Percentiles rank a stretch among this genome's conserved stretches.
Evolutionary conservation across 2,329 filamentous ascomycete species (phyloP).

Genomic region (Exophiala phaeomuriformis): DNA sequence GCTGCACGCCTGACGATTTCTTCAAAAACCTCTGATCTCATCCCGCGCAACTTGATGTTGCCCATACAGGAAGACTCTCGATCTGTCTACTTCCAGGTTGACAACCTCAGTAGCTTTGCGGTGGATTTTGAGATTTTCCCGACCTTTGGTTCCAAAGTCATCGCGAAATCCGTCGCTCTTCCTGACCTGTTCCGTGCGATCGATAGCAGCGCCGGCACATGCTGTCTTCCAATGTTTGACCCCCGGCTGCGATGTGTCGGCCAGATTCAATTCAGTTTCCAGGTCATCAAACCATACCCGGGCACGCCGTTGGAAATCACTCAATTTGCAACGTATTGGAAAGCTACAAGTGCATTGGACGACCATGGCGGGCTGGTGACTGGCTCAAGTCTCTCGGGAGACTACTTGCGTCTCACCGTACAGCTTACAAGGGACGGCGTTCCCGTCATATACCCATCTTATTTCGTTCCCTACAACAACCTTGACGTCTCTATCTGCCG

Average conservation of each 20-base stretch:
- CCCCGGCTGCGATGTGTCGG: slow-evolving; percentile 85
- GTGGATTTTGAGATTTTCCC: slow-evolving; percentile 98
- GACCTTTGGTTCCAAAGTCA: slow-evolving; percentile 94
- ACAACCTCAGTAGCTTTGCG: slow-evolving; percentile 84
- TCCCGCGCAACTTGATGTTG: slow-evolving; percentile 89
- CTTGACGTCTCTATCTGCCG: slow-evolving; percentile 77
- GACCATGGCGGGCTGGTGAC: slow-evolving; percentile 83
- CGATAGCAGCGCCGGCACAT: slow-evolving; percentile 67
- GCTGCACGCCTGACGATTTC: slow-evolving; percentile 92
- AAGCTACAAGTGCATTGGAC: slow-evolving; percentile 88
- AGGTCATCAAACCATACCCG: slow-evolving; percentile 93
- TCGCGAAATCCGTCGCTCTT: slow-evolving; percentile 88
- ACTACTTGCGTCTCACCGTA: slow-evolving; percentile 85
- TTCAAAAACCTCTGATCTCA: slow-evolving; percentile 89
- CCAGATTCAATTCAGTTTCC: slow-evolving; percentile 86
- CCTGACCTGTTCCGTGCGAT: slow-evolving; percentile 76
- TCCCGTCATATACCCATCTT: slow-evolving; percentile 79
- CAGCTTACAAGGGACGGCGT: slow-evolving; percentile 84
- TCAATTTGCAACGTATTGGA: slow-evolving; percentile 99
- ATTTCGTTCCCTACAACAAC: slow-evolving; percentile 67
- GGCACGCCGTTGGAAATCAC: slow-evolving; percentile 92
- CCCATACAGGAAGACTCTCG: slow-evolving; percentile 95
- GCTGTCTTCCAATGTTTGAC: slow-evolving; percentile 85
- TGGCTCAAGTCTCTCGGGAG: slow-evolving; percentile 89
- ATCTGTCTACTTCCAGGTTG: slow-evolving; percentile 89